Percentiles rank a stretch among this genome's conserved stretches.
Evolutionary conservation across 2,329 filamentous ascomycete genomes (phyloP).

Genomic region (Laburnicola sp.): DNA sequence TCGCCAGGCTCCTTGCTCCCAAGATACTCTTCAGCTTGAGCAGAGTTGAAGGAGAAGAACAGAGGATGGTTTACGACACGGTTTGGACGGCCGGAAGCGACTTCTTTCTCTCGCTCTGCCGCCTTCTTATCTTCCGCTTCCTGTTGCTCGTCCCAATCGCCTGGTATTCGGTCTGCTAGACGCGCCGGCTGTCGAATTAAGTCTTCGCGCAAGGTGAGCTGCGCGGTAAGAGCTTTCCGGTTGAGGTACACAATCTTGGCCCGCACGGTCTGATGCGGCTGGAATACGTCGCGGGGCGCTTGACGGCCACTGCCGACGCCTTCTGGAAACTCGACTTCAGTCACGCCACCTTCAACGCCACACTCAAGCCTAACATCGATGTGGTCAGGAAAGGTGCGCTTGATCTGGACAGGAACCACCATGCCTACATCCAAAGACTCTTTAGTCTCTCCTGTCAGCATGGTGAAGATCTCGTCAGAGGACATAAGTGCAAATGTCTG

Average conservation of each 20-base stretch:
- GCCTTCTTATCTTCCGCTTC: constrained; percentile 79
- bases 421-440: constrained; percentile 84
- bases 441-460: constrained; percentile 91
- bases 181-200: constrained; percentile 68
- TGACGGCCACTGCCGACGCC: constrained; percentile 56
- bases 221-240: constrained; percentile 79
- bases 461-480: constrained; percentile 85
- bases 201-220: constrained; percentile 82
- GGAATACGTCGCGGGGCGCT: constrained; percentile 66
- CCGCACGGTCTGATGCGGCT: constrained; percentile 79
- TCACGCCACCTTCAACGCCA: constrained; percentile 86
- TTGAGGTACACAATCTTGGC: constrained; percentile 88
- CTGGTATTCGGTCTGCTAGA: constrained; percentile 66
- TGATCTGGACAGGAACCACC: constrained; percentile 87
- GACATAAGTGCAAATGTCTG: constrained; percentile 72
- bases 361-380: constrained; percentile 93
- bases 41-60: constrained; percentile 89
- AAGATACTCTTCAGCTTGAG: constrained; percentile 90
- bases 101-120: constrained; percentile 81
- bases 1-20: constrained; percentile 84
- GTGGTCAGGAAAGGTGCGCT: constrained; percentile 87
- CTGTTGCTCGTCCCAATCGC: constrained; percentile 84
- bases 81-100: constrained; percentile 80
- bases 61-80: constrained; percentile 97
- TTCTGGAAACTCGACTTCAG: constrained; percentile 78